Base-by-base conservation (phyloP, 2,329 filamentous ascomycete species). In the Stagonosporopsis vannaccii region DNA sequence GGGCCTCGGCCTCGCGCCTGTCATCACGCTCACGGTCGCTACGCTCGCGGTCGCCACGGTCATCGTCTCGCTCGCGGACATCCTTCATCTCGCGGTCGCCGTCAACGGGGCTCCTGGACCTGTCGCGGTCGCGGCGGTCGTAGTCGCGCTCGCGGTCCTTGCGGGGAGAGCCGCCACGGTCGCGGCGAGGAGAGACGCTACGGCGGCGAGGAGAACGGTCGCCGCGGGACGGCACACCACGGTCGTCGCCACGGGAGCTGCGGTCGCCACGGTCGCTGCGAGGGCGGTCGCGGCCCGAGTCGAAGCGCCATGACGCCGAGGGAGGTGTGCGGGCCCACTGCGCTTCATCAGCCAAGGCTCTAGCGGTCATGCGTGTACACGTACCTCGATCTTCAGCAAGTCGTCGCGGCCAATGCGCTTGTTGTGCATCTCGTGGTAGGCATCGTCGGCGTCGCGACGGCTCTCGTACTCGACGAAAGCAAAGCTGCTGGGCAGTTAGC, bases 401-500 rank as follows among this genome's bases (percentile, higher is more conserved):
- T 99, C 95, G 75, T 99, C 95, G 61, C 94, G 90, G 43, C 92
- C 93, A 69, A 99, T 92, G 66, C 94, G 92, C 87, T 97, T 97
- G 84, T 98, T 98, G 77, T 99, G 95, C 95, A 99, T 99, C 82
- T 99, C 95, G 78, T 99, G 92, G 77, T 99, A 99, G 43, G 95
- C 95, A 81, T 99, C 95, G 78, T 99, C 95, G 63, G 95, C 93
- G 83, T 99, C 95, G 69, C 95, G 93, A 71, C 94, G 91, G 78
- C 93, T 96, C 82, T 99, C 95, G 79, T 99, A 99, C 81, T 99
- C 95, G 64, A 99, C 95, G 77, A 99, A 99, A 33, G 95, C 95
- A 78, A 99, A 99, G 67, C 95, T 88, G 62, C 48, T 94, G 61
- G 25, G 49, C 47, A 36, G 63, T 74, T 59, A 71, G 59, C 58